Evolutionary conservation across 306 rosid genomes (phyloP).

Genomic region (Macrotyloma uniflorum): DNA sequence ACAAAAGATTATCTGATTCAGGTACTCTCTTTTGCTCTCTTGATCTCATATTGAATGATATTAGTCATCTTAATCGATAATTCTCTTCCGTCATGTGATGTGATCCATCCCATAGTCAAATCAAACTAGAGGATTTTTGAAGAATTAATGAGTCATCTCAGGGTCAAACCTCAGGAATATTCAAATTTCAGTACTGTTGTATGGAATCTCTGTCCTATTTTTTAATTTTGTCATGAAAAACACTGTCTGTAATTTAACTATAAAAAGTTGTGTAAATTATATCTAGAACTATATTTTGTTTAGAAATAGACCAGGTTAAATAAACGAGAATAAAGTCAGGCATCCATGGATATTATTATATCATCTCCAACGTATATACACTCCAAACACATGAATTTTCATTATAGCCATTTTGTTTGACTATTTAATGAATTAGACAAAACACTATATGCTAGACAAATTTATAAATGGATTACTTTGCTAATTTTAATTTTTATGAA

Average conservation of each 20-base stretch:
- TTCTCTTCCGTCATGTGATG: not conserved
- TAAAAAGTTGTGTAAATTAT: not conserved
- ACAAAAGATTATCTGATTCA: conserved; percentile 46
- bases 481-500: not conserved
- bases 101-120: not conserved
- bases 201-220: not conserved
- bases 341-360: too few species aligned
- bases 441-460: not conserved
- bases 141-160: not conserved
- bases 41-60: not conserved
- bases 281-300: not conserved
- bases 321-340: not conserved
- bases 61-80: too few species aligned
- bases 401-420: not conserved
- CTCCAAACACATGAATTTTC: too few species aligned
- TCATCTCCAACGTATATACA: too few species aligned
- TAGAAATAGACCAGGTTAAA: not conserved
- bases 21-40: conserved; percentile 27
- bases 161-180: not conserved
- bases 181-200: not conserved
- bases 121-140: not conserved
- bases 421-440: not conserved
- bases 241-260: not conserved
- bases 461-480: not conserved
- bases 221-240: not conserved